A percentile compares a stretch with the other conserved stretches of the same genome.
Conservation (phyloP, 108 stramenopile genomes). For the Cyclotella cryptica region DNA sequence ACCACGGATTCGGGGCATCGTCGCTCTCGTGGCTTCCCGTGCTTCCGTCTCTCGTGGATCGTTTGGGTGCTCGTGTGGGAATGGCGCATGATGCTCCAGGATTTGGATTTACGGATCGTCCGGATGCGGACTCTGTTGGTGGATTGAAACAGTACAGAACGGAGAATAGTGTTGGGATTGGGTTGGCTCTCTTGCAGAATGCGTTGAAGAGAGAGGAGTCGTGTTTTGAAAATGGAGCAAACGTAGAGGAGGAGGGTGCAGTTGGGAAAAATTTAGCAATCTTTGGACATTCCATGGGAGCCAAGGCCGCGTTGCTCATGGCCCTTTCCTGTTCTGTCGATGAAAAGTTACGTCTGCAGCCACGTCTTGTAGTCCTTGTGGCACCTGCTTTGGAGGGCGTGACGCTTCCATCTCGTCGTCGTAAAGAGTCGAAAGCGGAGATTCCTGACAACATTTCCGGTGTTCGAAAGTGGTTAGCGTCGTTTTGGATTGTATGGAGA, state of each 20-base stretch:
- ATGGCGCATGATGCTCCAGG: constrained; percentile 83
- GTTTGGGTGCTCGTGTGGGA: constrained; percentile 52
- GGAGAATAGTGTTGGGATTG: constrained; percentile 59
- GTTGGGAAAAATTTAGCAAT: too few species aligned
- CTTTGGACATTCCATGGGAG: constrained; percentile 85
- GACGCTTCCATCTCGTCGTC: constrained; percentile 15
- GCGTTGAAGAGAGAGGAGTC: background rate
- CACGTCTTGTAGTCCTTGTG: constrained; percentile 65
- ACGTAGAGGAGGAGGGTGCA: constrained; percentile 30
- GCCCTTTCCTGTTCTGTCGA: constrained; percentile 53
- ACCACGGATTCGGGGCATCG: constrained; percentile 89
- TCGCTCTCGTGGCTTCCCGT: constrained; percentile 82
- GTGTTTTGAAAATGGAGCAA: background rate
- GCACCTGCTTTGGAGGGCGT: constrained; percentile 73
- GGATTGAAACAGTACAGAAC: constrained; percentile 50
- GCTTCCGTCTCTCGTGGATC: constrained; percentile 57
- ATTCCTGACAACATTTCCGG: background rate
- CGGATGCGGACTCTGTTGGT: constrained; percentile 20
- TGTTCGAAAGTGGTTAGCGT: background rate
- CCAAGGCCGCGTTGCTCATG: constrained; percentile 66
- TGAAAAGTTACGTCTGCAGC: background rate
- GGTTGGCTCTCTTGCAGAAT: constrained; percentile 38
- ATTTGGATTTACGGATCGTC: constrained; percentile 88
- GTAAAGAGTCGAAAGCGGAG: background rate
- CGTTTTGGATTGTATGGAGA: constrained; percentile 34